These are phyloP conservation scores for Erysimum cheiranthoides DNA, from an alignment of 345 rosid species.

Conservation along the genomic window DNA sequence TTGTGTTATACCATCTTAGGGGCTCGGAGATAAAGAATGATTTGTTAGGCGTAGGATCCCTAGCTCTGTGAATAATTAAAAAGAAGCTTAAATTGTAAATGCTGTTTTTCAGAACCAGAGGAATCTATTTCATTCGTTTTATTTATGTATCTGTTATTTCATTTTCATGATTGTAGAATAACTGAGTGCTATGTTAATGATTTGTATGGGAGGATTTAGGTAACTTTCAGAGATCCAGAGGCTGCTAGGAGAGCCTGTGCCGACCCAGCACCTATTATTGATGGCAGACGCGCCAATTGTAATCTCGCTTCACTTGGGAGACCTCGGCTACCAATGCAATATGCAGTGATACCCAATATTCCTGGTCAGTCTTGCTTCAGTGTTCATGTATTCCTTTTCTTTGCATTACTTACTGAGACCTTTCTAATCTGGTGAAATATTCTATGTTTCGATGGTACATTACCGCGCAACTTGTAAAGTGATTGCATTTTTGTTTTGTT, in stretches of 20 bases:
- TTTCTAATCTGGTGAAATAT: neutral
- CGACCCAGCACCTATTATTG: conserved; percentile 84
- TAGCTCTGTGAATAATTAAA: neutral
- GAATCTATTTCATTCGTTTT: neutral
- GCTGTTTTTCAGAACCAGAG: neutral
- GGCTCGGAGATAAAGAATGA: neutral
- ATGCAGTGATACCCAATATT: conserved; percentile 53
- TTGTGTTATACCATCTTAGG: neutral
- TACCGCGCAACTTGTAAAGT: neutral
- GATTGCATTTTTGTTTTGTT: neutral
- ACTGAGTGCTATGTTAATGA: conserved; percentile 48
- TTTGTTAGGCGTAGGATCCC: neutral
- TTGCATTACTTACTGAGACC: neutral
- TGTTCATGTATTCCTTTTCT: neutral
- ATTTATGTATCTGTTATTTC: neutral
- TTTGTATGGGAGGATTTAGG: conserved; percentile 89
- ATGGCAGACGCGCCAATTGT: conserved; percentile 96
- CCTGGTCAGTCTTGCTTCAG: conserved; percentile 47
- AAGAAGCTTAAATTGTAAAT: neutral
- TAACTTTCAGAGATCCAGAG: conserved; percentile 95
- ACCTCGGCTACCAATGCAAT: conserved; percentile 63
- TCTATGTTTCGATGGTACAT: neutral
- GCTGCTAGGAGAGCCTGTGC: conserved; percentile 94
- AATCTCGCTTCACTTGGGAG: conserved; percentile 96
- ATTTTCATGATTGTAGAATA: conserved; percentile 44